Base-by-base conservation (phyloP, 768 basidiomycete genomes). In the Suillus placidus region DNA sequence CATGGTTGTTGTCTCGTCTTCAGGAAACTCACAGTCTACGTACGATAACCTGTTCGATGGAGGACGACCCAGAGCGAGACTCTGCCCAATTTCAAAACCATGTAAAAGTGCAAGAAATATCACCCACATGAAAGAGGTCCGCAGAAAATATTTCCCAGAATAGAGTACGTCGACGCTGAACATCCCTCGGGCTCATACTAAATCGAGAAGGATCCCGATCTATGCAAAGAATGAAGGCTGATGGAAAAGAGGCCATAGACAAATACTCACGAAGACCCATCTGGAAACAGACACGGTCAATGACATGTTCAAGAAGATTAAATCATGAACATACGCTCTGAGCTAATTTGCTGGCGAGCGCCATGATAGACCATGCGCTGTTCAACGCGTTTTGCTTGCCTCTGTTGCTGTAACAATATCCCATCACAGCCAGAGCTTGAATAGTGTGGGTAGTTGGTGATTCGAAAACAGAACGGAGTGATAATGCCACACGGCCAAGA, bases 151-250 rank as follows among this genome's bases (percentile, higher is more conserved):
- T 70, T 69, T 92, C 90, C 88, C 89, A 92, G 69, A 92, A 92
- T 7, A 92, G 74, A 9, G 78, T 75, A 55, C 91, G 82, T 62
- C 91, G 81, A 54, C 87, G 80, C 71, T 91, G 82, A 13, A 89
- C 84, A 18, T 80, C 83, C 73, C 87, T 87, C 0, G 83, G 74
- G 63, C 84, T 82, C 78, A 92, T 82, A 69, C 87, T 84, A 78
- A 90, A 92, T 60, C 85, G 80, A 23, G 87, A 84, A 66, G 88
- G 86, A 69, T 92, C 91, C 30, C 91, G 87, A 77, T 92, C 90
- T 92, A 58, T 30, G 67, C 16, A 63, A n/a, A 43, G 20, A 42
- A 30, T 60, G 16, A 54, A n/a, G 9, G 42, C n/a, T 32, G 20
- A 20, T 35, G 10, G 37, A 16, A 35, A 60, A 30, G 6, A 13